phyloP scores from a whole-genome alignment of 345 rosid species.

The Physaria fendleri region DNA sequence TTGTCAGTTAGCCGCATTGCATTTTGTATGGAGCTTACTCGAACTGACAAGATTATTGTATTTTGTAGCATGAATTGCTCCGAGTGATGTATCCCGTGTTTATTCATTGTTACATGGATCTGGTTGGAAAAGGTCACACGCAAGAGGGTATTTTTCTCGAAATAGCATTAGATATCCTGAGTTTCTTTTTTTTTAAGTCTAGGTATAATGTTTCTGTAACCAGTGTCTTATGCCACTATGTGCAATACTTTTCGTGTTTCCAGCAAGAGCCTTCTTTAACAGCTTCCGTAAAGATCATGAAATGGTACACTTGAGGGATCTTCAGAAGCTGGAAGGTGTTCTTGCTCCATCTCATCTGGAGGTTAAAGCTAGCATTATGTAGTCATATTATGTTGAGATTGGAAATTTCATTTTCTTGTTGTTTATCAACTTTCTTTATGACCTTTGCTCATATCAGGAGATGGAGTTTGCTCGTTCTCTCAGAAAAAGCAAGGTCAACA shows the following conservation, averaged over 20 bases:
- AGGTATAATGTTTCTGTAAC: background rate
- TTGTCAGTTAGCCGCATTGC: background rate
- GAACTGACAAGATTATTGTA: slow-evolving; percentile 10
- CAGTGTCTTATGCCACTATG: background rate
- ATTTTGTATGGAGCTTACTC: background rate
- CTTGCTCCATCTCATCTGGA: slow-evolving; percentile 89
- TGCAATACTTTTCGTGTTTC: slow-evolving; percentile 8
- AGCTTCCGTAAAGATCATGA: slow-evolving; percentile 85
- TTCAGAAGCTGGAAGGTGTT: slow-evolving; percentile 92
- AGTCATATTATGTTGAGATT: background rate
- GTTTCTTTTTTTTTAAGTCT: background rate
- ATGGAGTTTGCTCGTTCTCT: slow-evolving; percentile 94
- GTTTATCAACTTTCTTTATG: background rate
- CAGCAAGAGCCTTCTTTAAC: slow-evolving; percentile 74
- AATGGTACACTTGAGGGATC: slow-evolving; percentile 76
- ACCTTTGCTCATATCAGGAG: slow-evolving; percentile 45
- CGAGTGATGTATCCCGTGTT: slow-evolving; percentile 96
- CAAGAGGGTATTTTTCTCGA: slow-evolving; percentile 57
- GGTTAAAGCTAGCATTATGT: slow-evolving; percentile 37
- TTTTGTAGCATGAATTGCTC: slow-evolving; percentile 83
- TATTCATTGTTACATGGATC: slow-evolving; percentile 89
- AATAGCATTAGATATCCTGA: background rate
- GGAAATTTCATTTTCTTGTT: background rate
- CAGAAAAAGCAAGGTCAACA: slow-evolving; percentile 76
- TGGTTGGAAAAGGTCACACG: slow-evolving; percentile 71